Evolutionary conservation across 495 filamentous ascomycete species (phyloP), one percentile per base, ranked within the genome.

Genomic region (Neurospora hispaniola): DNA sequence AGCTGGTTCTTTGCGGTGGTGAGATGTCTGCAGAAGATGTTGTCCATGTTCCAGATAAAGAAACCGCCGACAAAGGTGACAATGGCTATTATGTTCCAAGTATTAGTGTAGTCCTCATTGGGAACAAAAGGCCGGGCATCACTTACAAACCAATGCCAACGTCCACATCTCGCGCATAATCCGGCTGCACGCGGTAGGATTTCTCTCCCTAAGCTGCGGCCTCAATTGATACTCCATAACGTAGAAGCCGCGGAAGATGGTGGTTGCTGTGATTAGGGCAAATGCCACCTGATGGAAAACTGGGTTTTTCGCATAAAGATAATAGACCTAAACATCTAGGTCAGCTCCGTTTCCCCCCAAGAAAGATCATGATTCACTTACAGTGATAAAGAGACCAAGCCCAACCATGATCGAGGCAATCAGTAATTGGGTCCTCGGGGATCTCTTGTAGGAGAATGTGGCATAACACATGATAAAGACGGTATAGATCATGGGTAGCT

Each of bases 401-500:
- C 83, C 83, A 42, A 89, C 70, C 41, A 96, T 85, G n/a, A 79
- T 84, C 1, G 87, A 31, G 11, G 84, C 94, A 48, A 97, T 83
- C 70, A 87, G 71, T 5, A 86, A 69, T 9, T 88, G 86, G 43
- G 90, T 83, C n/a, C 72, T 75, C 12, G 78, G 75, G 6, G 93
- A 84, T 73, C 86, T 86, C 6, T 85, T 88, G 81, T 95, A 92
- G 11, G 91, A 89, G 80, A 97, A 96, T 23, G 92, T 92, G 16
- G 93, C 93, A 80, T 91, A 97, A 80, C 86, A 90, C 72, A 83
- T 82, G 91, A 97, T 96, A 75, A 92, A 96, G 9, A 95, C 96
- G 2, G 95, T 97, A 79, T 99, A 98, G 40, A 99, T 97, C 96
- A 98, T 98, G 73, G 91, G 93, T 9, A 98, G 87, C 82, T 99